phyloP scores from a whole-genome alignment of 306 rosid species.

The Quercus alba region DNA sequence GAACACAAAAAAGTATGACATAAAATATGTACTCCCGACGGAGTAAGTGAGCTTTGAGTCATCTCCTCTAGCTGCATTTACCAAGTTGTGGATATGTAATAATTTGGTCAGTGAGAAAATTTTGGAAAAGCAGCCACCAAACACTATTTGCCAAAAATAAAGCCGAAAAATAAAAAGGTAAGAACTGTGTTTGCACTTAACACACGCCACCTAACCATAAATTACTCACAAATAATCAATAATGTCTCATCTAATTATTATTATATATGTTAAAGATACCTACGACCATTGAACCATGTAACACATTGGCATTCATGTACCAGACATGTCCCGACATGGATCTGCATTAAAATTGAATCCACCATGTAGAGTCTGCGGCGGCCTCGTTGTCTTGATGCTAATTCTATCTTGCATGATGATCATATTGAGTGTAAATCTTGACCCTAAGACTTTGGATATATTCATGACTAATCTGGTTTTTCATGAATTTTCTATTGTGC shows the following conservation, averaged over 20 bases:
- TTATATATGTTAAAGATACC: not conserved
- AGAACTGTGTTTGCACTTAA: not conserved
- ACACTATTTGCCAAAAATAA: not conserved
- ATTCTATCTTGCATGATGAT: not conserved
- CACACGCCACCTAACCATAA: not conserved
- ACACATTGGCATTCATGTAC: constrained; percentile 7
- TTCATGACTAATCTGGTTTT: not conserved
- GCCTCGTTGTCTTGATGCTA: constrained; percentile 9
- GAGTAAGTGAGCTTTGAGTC: not conserved
- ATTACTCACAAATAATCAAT: not conserved
- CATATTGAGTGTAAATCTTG: not conserved
- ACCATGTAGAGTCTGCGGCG: not conserved
- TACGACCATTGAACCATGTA: constrained; percentile 16
- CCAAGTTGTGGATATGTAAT: not conserved
- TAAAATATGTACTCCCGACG: no score
- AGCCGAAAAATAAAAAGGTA: not conserved
- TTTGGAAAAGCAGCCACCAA: constrained; percentile 12
- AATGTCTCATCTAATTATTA: constrained; percentile 2
- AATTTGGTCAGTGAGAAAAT: constrained; percentile 20
- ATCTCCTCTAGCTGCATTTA: not conserved
- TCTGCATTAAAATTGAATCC: not conserved
- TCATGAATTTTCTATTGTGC: not conserved
- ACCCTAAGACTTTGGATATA: not conserved
- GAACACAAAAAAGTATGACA: no score
- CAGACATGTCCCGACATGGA: constrained; percentile 38